phyloP scores from a whole-genome alignment of 2,329 filamentous ascomycete genomes.

The Aspergillus nomiae region DNA sequence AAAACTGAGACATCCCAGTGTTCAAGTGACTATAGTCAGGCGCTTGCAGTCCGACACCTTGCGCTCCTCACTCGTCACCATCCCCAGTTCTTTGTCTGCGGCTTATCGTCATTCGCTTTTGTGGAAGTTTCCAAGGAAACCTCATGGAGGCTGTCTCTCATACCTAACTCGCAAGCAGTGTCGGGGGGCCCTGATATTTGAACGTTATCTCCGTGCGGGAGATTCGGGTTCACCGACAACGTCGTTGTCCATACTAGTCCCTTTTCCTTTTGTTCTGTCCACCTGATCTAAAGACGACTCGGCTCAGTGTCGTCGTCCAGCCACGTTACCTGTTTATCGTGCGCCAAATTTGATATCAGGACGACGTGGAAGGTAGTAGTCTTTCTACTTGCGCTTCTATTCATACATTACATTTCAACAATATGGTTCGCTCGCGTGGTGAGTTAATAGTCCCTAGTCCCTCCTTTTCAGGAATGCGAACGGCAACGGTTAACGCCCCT shows the following conservation, averaged over 20 bases:
- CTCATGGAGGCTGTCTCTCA: conserved; percentile 19
- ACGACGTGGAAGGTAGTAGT: conserved; percentile 15
- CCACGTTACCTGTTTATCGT: not conserved
- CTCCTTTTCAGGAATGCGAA: conserved; percentile 2
- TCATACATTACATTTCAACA: conserved; percentile 13
- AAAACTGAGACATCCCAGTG: conserved; percentile 16
- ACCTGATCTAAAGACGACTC: not conserved
- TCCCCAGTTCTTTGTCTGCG: not conserved
- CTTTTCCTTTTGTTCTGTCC: conserved; percentile 7
- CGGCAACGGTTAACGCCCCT: conserved; percentile 24
- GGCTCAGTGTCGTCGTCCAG: not conserved
- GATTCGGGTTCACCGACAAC: conserved; percentile 16
- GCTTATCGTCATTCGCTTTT: conserved; percentile 8
- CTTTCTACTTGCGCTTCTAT: conserved; percentile 15
- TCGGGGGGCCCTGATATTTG: conserved; percentile 21
- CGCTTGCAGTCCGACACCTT: conserved; percentile 17
- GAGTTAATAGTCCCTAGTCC: conserved; percentile 23
- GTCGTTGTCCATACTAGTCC: conserved; percentile 6
- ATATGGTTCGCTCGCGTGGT: conserved; percentile 44
- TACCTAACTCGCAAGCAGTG: conserved; percentile 11
- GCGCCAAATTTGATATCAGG: not conserved
- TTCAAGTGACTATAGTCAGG: conserved; percentile 18
- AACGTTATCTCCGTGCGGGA: conserved; percentile 21
- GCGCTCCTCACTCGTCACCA: conserved; percentile 5
- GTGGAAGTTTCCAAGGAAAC: conserved; percentile 4